Percentiles rank a stretch among this genome's conserved stretches.
These are phyloP conservation scores for Odonthalia washingtoniensis DNA, from an alignment of 31 red algal species.

Conservation along the genomic window DNA sequence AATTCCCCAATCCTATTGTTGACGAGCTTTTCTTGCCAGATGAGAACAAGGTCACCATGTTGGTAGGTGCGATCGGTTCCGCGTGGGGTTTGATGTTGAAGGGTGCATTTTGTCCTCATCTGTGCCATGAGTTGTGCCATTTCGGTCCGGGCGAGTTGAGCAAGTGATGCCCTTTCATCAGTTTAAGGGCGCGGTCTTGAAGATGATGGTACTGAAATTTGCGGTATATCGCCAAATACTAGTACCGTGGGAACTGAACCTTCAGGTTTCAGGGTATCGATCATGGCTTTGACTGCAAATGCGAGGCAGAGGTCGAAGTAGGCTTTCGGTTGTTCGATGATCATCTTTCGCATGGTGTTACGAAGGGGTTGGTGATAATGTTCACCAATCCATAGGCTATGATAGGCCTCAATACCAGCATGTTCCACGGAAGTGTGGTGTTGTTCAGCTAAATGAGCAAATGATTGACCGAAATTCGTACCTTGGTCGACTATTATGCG, in stretches of 20 bases:
- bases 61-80: not conserved
- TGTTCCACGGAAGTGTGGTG: not conserved
- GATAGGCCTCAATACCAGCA: not conserved
- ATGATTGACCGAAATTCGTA: not conserved
- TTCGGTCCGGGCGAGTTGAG: not conserved
- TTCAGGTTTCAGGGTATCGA: conserved; percentile 10
- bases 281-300: conserved; percentile 16
- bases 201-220: not conserved
- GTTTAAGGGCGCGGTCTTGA: not conserved
- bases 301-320: not conserved
- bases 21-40: conserved; percentile 39
- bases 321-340: no score
- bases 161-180: not conserved
- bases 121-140: not conserved
- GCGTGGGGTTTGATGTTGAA: not conserved
- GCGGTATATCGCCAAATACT: conserved; percentile 21
- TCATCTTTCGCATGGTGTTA: not conserved
- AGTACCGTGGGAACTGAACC: conserved; percentile 5
- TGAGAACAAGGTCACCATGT: no score
- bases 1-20: conserved; percentile 55
- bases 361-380: not conserved
- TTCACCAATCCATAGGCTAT: not conserved
- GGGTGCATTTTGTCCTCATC: not conserved
- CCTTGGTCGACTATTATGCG: not conserved
- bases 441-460: not conserved